Conservation (phyloP, 306 rosid species). For the Vicia sativa region DNA sequence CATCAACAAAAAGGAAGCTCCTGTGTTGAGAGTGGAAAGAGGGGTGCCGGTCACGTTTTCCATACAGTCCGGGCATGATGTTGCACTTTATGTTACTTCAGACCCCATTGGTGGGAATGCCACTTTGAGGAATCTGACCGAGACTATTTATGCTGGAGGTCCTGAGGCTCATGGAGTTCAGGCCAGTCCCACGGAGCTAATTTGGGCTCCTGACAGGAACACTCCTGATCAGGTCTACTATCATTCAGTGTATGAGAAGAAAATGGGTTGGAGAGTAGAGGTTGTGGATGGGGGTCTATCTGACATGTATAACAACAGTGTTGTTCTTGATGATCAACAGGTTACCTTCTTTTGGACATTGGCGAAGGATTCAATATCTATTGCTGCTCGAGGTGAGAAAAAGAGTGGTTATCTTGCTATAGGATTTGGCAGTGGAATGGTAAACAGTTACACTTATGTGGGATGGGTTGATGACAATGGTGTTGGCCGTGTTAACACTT, state of each 20-base stretch:
- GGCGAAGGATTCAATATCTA: conserved; percentile 62
- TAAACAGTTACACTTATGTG: conserved; percentile 74
- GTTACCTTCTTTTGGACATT: conserved; percentile 89
- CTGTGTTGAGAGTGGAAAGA: conserved; percentile 83
- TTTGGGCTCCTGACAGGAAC: conserved; percentile 85
- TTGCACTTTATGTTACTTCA: conserved; percentile 77
- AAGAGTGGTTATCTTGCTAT: conserved; percentile 94
- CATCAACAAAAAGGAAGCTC: conserved; percentile 92
- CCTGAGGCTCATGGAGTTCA: conserved; percentile 80
- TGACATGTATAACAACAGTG: conserved; percentile 92
- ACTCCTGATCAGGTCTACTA: conserved; percentile 78
- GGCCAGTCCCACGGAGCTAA: conserved; percentile 76
- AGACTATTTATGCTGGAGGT: conserved; percentile 86
- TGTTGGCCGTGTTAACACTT: conserved; percentile 64
- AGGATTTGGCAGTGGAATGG: conserved; percentile 85
- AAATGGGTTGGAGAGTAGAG: conserved; percentile 94
- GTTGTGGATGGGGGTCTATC: conserved; percentile 95
- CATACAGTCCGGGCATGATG: conserved; percentile 84
- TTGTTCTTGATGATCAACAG: conserved; percentile 88
- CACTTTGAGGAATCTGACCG: conserved; percentile 69
- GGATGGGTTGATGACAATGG: conserved; percentile 83
- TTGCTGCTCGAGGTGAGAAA: conserved; percentile 91
- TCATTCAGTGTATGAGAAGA: conserved; percentile 70
- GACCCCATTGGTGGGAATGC: conserved; percentile 93
- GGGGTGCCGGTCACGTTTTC: conserved; percentile 87